A percentile compares a stretch with the other conserved stretches of the same genome.
Evolutionary conservation across 192 early-diverging fungal genomes (phyloP).

Genomic region (Coemansia sp.): DNA sequence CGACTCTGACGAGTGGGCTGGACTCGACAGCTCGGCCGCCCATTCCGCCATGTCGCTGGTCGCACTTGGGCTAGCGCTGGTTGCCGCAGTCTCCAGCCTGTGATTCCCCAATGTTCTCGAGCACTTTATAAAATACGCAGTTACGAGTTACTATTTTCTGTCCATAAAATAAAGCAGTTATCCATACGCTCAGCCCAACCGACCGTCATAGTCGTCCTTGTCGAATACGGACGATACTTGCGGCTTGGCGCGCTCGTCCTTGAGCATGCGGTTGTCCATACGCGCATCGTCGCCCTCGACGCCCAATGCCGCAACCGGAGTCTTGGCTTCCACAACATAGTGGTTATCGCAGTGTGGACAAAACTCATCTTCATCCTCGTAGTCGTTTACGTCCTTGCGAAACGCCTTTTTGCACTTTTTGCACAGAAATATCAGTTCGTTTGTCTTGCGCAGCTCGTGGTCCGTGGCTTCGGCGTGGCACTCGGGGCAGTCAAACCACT

Average conservation of each 20-base stretch:
- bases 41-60: constrained; percentile 42
- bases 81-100: neutral
- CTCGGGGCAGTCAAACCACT: constrained; percentile 96
- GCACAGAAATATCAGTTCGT: constrained; percentile 94
- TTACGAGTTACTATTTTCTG: neutral
- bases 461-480: constrained; percentile 83
- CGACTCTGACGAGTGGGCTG: constrained; percentile 30
- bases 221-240: constrained; percentile 30
- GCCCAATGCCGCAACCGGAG: constrained; percentile 77
- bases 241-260: constrained; percentile 55
- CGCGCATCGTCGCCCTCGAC: constrained; percentile 94
- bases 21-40: constrained; percentile 30
- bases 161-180: neutral
- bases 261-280: constrained; percentile 64
- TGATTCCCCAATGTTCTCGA: neutral
- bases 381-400: constrained; percentile 83
- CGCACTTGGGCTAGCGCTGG: constrained; percentile 26
- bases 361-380: constrained; percentile 93
- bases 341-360: constrained; percentile 99
- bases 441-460: constrained; percentile 75
- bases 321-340: constrained; percentile 90
- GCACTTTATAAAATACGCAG: neutral
- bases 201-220: constrained; percentile 30
- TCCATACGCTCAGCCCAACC: constrained; percentile 36
- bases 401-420: constrained; percentile 99